Evolutionary conservation across 148 eudicot genomes (phyloP), one percentile per base, ranked within the genome.

Genomic region (Rhododendron simsii): DNA sequence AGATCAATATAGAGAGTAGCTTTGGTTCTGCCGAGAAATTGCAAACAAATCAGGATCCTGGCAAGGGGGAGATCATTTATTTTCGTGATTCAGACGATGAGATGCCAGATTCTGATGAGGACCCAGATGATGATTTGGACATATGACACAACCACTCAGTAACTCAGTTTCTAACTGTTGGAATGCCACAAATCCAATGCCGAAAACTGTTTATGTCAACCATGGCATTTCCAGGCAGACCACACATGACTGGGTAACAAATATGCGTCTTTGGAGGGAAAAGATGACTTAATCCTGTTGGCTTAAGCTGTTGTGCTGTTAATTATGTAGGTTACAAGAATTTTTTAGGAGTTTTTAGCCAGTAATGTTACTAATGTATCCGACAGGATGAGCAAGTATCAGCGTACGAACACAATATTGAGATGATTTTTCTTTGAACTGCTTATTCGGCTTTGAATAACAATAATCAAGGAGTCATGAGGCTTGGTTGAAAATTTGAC

Each of bases 1-100:
- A 71, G 41, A 71, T 73, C 78, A 88, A 87, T 73, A 89, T 26
- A 67, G 96, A 88, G 48, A 81, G 30, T 33, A 82, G 37, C 53
- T 71, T 74, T n/a, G 44, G 86, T 53, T 86, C 90, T 80, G 80
- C 77, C 9, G 76, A 91, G 85, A 90, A 91, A 71, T 41, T 81
- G 77, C 86, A 78, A 47, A 79, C 57, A 13, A 55, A 63, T 18
- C 93, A 89, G 84, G 94, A 89, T 81, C 86, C 95, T 81, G 92
- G 91, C 41, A 88, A 71, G 87, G 98, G 99, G 14, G 98, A 95
- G 91, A 97, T 97, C 12, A 87, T 93, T 77, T 97, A 97, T 87
- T 84, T 93, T 81, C 98, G 99, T 80, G 99, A 97, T 92, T 97
- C 99, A 85, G 98, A 97, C 74, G 99, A 97, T 87, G 99, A 97